Conservation (phyloP, 306 rosid genomes). For the Vicia sativa region DNA sequence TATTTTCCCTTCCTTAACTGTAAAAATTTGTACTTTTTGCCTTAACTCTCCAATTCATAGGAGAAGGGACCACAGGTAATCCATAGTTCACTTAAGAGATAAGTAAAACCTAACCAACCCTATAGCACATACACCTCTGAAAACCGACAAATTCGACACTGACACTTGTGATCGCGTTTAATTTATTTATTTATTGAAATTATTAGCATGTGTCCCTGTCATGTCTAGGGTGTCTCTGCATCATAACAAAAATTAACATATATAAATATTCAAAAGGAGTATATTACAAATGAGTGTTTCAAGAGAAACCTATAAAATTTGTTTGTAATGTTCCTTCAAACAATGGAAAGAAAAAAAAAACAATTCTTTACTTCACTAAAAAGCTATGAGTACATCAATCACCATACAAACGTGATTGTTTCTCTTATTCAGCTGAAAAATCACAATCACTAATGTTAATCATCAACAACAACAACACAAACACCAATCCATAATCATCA, state of each 20-base stretch:
- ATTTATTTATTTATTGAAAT: too few species aligned
- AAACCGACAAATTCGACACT: too few species aligned
- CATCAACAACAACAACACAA: neutral
- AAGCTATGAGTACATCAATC: constrained; percentile 38
- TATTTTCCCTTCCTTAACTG: constrained; percentile 1
- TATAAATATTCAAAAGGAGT: neutral
- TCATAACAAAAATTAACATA: neutral
- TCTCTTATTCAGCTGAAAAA: constrained; percentile 35
- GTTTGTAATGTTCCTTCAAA: constrained; percentile 23
- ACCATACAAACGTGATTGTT: constrained; percentile 26
- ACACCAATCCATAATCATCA: constrained; percentile 1
- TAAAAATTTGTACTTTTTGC: neutral
- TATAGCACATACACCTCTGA: too few species aligned
- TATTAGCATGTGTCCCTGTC: too few species aligned
- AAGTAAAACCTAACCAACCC: too few species aligned
- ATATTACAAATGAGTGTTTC: constrained; percentile 13
- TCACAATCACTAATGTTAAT: constrained; percentile 29
- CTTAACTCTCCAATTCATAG: neutral
- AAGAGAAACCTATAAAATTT: constrained; percentile 16
- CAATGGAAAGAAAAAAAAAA: neutral
- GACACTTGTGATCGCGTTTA: too few species aligned
- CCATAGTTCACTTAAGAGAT: neutral
- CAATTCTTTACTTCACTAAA: constrained; percentile 35
- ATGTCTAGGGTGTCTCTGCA: too few species aligned
- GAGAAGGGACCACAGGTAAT: neutral